Evolutionary conservation across 805 yeast species (phyloP).

Genomic region (Danielia oregonensis): DNA sequence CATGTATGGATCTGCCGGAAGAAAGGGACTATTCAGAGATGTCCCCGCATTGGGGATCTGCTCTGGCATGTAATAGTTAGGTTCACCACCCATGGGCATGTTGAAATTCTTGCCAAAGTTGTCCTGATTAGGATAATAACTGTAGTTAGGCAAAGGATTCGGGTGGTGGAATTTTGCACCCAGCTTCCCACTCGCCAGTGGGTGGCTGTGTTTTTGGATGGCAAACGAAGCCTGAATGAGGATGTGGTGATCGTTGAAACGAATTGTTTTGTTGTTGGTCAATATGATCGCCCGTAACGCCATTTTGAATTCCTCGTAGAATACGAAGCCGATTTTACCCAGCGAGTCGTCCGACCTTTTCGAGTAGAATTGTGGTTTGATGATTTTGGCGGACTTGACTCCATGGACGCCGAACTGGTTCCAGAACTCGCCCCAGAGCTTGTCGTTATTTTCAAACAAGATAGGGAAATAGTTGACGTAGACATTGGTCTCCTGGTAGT

Average conservation of each 20-base stretch:
- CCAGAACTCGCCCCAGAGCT: conserved; percentile 38
- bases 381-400: conserved; percentile 39
- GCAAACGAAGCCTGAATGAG: conserved; percentile 39
- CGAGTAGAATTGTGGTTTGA: conserved; percentile 38
- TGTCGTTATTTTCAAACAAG: conserved; percentile 51
- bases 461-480: conserved; percentile 65
- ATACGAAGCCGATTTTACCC: conserved; percentile 55
- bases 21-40: too few species aligned
- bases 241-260: conserved; percentile 14
- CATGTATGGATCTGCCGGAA: background rate
- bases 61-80: background rate
- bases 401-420: conserved; percentile 29
- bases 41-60: background rate
- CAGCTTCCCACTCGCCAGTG: background rate
- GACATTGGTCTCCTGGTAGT: conserved; percentile 65
- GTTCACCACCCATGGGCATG: background rate
- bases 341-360: conserved; percentile 8
- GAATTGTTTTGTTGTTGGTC: conserved; percentile 44
- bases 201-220: conserved; percentile 28
- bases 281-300: conserved; percentile 60
- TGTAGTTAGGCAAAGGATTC: background rate
- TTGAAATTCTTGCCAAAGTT: background rate
- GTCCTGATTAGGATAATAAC: background rate
- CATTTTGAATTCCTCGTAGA: conserved; percentile 51
- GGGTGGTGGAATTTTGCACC: background rate